phyloP scores from a whole-genome alignment of 345 rosid species.

The Cardiospermum halicacabum region DNA sequence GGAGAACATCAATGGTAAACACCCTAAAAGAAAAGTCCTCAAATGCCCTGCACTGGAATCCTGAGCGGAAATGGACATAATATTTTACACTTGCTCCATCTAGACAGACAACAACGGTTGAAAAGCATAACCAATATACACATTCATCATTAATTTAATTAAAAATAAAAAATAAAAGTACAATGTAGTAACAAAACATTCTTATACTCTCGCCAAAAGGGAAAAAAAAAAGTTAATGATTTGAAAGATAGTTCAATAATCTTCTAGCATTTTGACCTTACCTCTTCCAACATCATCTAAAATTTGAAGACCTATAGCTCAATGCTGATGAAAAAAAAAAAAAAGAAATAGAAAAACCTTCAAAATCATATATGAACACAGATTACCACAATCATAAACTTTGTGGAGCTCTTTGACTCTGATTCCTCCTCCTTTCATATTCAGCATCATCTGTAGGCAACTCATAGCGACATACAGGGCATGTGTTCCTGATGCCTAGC shows the following conservation, averaged over 20 bases:
- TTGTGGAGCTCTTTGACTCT: slow-evolving; percentile 24
- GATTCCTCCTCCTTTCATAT: slow-evolving; percentile 51
- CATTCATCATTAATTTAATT: slow-evolving; percentile 12
- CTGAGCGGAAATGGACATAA: neutral
- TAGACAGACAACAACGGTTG: too few relatives aligned
- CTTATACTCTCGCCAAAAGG: slow-evolving; percentile 21
- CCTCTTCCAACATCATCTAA: slow-evolving; percentile 24
- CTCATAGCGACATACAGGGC: slow-evolving; percentile 88
- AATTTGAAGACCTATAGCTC: slow-evolving; percentile 27
- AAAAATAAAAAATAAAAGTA: slow-evolving; percentile 18
- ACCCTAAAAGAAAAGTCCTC: too few relatives aligned
- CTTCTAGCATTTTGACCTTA: slow-evolving; percentile 15
- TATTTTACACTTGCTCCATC: slow-evolving; percentile 5
- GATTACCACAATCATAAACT: slow-evolving; percentile 29
- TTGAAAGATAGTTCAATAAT: slow-evolving; percentile 15
- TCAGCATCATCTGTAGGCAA: slow-evolving; percentile 79
- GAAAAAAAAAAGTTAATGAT: too few relatives aligned
- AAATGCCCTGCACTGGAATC: too few relatives aligned
- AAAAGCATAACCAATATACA: slow-evolving; percentile 1
- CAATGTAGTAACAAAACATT: slow-evolving; percentile 20
- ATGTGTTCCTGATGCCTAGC: slow-evolving; percentile 83
- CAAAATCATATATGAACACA: slow-evolving; percentile 20
- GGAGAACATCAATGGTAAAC: too few relatives aligned
- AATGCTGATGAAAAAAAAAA: too few relatives aligned
- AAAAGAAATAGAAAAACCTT: slow-evolving; percentile 8